phyloP scores from a whole-genome alignment of 164 flowering plant genomes.

The Magnolia officinalis region DNA sequence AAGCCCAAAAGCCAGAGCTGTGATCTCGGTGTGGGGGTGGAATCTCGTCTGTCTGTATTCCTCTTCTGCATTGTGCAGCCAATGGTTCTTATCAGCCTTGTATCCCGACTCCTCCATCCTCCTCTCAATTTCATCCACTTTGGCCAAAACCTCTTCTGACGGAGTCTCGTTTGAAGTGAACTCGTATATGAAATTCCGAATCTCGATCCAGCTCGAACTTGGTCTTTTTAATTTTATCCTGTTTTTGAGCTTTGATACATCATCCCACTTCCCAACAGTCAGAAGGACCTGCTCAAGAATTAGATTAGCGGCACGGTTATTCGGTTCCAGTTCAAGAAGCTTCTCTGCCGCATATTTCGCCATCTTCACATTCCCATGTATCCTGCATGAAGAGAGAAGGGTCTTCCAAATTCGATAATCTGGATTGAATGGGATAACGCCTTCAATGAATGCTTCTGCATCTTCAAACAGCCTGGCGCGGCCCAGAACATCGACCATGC shows the following conservation, averaged over 20 bases:
- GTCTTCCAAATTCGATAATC: conserved; percentile 28
- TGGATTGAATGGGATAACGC: conserved; percentile 15
- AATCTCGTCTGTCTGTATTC: conserved; percentile 20
- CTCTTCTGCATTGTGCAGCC: conserved; percentile 37
- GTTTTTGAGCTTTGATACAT: conserved; percentile 26
- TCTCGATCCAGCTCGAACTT: conserved; percentile 32
- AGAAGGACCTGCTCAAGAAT: conserved; percentile 31
- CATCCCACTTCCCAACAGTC: conserved; percentile 30
- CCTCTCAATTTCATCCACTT: conserved; percentile 23
- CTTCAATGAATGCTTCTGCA: conserved; percentile 25
- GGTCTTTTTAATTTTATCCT: conserved; percentile 4
- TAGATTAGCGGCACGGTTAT: conserved; percentile 17
- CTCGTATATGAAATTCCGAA: conserved; percentile 22
- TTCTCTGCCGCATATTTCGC: conserved; percentile 29
- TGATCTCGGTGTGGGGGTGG: conserved; percentile 33
- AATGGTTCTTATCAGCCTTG: conserved; percentile 30
- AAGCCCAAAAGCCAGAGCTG: conserved; percentile 36
- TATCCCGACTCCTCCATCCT: conserved; percentile 33
- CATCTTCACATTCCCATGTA: conserved; percentile 28
- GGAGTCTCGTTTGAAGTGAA: conserved; percentile 21
- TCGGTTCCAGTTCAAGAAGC: conserved; percentile 30
- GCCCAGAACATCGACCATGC: conserved; percentile 33
- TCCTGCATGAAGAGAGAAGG: conserved; percentile 30
- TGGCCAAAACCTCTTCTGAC: conserved; percentile 14
- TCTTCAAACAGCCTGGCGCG: conserved; percentile 35